Conservation (phyloP, 495 filamentous ascomycete species). For the Haplographium delicatum region DNA sequence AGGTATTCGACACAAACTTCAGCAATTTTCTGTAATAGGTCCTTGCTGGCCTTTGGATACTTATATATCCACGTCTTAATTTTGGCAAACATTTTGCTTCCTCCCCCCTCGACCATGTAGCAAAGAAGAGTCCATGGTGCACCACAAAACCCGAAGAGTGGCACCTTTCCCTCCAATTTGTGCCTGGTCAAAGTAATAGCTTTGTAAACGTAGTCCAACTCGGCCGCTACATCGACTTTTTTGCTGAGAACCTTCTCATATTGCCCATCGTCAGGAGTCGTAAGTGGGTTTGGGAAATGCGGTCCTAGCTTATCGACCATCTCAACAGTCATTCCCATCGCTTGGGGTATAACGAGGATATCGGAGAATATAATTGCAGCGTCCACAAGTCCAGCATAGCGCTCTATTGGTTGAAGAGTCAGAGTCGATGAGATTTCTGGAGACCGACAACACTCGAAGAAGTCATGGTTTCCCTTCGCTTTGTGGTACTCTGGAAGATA, state of each 20-base stretch:
- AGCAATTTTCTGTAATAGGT: slow-evolving; percentile 81
- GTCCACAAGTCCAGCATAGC: slow-evolving; percentile 84
- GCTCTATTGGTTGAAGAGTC: slow-evolving; percentile 90
- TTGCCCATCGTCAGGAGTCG: slow-evolving; percentile 70
- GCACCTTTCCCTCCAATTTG: slow-evolving; percentile 83
- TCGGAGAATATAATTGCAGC: slow-evolving; percentile 99
- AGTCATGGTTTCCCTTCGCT: slow-evolving; percentile 82
- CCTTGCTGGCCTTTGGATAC: slow-evolving; percentile 73
- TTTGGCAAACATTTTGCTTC: slow-evolving; percentile 86
- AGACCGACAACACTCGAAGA: slow-evolving; percentile 93
- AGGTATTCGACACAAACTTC: slow-evolving; percentile 92
- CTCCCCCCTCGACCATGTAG: slow-evolving; percentile 98
- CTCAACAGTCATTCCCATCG: slow-evolving; percentile 93
- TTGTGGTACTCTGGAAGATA: slow-evolving; percentile 98
- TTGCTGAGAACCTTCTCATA: slow-evolving; percentile 70
- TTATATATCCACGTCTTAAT: slow-evolving; percentile 94
- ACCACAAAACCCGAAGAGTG: slow-evolving; percentile 94
- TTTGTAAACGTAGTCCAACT: slow-evolving; percentile 90
- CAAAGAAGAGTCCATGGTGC: slow-evolving; percentile 95
- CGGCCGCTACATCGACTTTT: slow-evolving; percentile 73
- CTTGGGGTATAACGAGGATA: slow-evolving; percentile 95
- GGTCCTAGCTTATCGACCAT: slow-evolving; percentile 97
- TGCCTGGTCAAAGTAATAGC: slow-evolving; percentile 87
- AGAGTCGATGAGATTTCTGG: slow-evolving; percentile 88
- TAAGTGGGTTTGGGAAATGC: slow-evolving; percentile 81